A percentile compares a stretch with the other conserved stretches of the same genome.
Evolutionary conservation across 805 yeast genomes (phyloP).

Genomic region (Kodamaea hsintzibuensis): DNA sequence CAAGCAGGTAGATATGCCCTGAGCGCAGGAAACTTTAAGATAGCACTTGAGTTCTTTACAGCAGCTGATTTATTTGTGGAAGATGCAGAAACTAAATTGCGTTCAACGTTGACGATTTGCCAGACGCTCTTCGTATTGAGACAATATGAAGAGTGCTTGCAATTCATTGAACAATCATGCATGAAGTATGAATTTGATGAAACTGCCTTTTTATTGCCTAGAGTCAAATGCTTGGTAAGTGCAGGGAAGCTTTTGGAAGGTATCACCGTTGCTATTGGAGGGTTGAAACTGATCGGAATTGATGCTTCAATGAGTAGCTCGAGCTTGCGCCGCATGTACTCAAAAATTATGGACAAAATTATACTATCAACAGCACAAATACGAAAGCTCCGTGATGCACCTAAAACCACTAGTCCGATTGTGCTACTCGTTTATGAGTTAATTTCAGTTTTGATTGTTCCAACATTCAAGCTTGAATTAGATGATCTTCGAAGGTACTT

Average conservation of each 20-base stretch:
- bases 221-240: conserved; percentile 37
- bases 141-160: conserved; percentile 35
- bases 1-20: conserved; percentile 48
- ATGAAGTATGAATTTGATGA: conserved; percentile 30
- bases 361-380: conserved; percentile 44
- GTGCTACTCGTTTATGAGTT: conserved; percentile 40
- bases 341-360: conserved; percentile 25
- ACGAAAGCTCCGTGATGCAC: conserved; percentile 24
- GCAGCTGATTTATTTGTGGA: conserved; percentile 32
- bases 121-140: conserved; percentile 30
- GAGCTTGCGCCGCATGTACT: conserved; percentile 21
- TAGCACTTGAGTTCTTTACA: conserved; percentile 42
- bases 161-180: conserved; percentile 32
- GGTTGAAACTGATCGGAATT: conserved; percentile 37
- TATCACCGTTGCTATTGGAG: conserved; percentile 32
- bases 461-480: conserved; percentile 28
- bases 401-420: conserved; percentile 25
- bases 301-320: conserved; percentile 28
- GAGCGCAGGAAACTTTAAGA: conserved; percentile 41
- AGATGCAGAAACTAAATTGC: conserved; percentile 20
- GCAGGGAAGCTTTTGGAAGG: conserved; percentile 33
- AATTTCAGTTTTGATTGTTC: conserved; percentile 38
- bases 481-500: conserved; percentile 30
- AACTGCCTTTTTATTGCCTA: conserved; percentile 36
- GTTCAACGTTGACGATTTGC: conserved; percentile 30